phyloP scores from a whole-genome alignment of 805 yeast genomes.

The Kodamaea lidongshanica region DNA sequence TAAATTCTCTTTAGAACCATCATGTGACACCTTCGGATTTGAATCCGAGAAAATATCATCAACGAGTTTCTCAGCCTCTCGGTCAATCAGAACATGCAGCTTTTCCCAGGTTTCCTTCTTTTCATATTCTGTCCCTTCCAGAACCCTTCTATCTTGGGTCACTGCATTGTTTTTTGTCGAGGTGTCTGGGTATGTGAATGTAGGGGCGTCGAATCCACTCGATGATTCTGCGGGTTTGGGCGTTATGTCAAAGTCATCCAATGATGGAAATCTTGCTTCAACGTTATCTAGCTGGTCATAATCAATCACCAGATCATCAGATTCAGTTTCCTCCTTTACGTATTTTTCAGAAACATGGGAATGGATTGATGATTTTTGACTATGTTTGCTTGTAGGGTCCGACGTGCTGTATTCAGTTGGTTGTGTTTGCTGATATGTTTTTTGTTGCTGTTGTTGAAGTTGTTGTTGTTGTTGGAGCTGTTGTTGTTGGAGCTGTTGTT shows the following conservation, averaged over 20 bases:
- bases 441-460: constrained; percentile 1
- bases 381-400: no score
- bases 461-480: constrained; percentile 1
- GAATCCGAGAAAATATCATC: constrained; percentile 35
- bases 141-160: no score
- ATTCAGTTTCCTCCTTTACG: no score
- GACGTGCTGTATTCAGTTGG: constrained; percentile 1
- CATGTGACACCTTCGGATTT: neutral
- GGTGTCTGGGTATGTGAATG: neutral
- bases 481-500: constrained; percentile 3
- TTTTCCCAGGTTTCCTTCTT: constrained; percentile 36
- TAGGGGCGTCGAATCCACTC: constrained; percentile 1
- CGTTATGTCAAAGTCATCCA: constrained; percentile 23
- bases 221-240: neutral
- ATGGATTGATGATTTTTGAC: no score
- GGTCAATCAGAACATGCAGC: constrained; percentile 18
- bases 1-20: no score
- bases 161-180: constrained; percentile 1
- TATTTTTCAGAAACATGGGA: no score
- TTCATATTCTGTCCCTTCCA: constrained; percentile 17
- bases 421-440: neutral
- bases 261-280: constrained; percentile 48
- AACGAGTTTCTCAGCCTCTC: constrained; percentile 30
- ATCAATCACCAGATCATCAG: no score
- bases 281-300: constrained; percentile 37